These are phyloP conservation scores for Myxozyma neotropica DNA, from an alignment of 805 yeast species.

Conservation along the genomic window DNA sequence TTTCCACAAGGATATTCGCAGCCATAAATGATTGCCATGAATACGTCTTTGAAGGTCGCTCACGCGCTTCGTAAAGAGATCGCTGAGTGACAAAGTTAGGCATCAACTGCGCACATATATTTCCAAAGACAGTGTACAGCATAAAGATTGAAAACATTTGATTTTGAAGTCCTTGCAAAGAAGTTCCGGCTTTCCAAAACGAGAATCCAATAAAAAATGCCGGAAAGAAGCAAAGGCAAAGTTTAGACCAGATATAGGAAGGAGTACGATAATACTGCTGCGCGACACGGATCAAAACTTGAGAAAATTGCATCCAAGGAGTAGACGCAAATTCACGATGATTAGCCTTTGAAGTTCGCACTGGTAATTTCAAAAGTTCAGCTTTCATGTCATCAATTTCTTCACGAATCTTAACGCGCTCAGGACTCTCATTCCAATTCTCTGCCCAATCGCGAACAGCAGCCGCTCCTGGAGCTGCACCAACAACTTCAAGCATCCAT, in stretches of 20 bases:
- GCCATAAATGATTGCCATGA: slow-evolving; percentile 64
- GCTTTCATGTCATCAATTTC: slow-evolving; percentile 68
- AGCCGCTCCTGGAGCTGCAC: slow-evolving; percentile 46
- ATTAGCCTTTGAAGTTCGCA: slow-evolving; percentile 1
- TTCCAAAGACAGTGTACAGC: slow-evolving; percentile 59
- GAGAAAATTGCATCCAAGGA: slow-evolving; percentile 45
- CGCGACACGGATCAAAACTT: slow-evolving; percentile 54
- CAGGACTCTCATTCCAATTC: slow-evolving; percentile 74
- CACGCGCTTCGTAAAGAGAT: slow-evolving; percentile 70
- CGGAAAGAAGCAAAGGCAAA: slow-evolving; percentile 53
- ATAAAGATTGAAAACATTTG: slow-evolving; percentile 78
- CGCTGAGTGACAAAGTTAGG: slow-evolving; percentile 65
- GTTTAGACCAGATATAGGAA: slow-evolving; percentile 58
- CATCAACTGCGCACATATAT: slow-evolving; percentile 62
- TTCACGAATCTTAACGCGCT: slow-evolving; percentile 56
- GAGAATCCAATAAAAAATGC: slow-evolving; percentile 68
- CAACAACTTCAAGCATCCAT: slow-evolving; percentile 75
- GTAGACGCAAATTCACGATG: slow-evolving; percentile 57
- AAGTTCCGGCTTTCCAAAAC: slow-evolving; percentile 63
- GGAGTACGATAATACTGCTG: slow-evolving; percentile 69
- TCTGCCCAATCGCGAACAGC: slow-evolving; percentile 47
- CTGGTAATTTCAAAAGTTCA: slow-evolving; percentile 46
- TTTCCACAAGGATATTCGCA: slow-evolving; percentile 64
- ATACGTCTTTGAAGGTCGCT: slow-evolving; percentile 71
- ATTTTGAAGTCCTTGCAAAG: slow-evolving; percentile 73